These are phyloP conservation scores for Globisporangium parvum DNA, from an alignment of 352 stramenopile species.

Conservation along the genomic window DNA sequence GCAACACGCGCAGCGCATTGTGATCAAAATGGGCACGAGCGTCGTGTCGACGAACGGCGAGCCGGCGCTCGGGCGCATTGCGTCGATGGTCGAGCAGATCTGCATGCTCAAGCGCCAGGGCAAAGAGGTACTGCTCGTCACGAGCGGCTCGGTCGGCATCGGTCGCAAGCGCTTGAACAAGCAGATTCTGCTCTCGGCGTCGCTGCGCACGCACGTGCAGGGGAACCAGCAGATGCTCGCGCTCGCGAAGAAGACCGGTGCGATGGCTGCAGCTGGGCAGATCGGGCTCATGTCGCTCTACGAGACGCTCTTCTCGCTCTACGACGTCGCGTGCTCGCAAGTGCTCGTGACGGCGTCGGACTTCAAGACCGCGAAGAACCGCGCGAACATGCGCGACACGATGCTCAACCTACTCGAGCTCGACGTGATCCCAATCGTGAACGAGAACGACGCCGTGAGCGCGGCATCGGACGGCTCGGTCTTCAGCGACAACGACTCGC, in stretches of 20 bases:
- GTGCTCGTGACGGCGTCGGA: constrained; percentile 75
- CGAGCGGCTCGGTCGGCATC: constrained; percentile 91
- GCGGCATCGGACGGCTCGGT: constrained; percentile 66
- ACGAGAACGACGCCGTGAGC: constrained; percentile 98
- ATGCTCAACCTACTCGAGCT: constrained; percentile 90
- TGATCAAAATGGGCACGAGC: constrained; percentile 95
- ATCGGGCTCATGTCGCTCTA: constrained; percentile 98
- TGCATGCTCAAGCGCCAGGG: constrained; percentile 89
- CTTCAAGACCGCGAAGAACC: constrained; percentile 82
- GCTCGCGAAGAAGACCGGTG: constrained; percentile 85
- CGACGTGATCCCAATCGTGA: constrained; percentile 98
- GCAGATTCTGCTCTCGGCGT: constrained; percentile 86
- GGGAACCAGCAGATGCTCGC: constrained; percentile 87
- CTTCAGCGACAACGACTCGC: constrained; percentile 97
- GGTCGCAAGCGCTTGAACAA: constrained; percentile 92
- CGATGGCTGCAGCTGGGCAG: constrained; percentile 91
- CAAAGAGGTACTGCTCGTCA: constrained; percentile 88
- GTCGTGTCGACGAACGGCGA: constrained; percentile 93
- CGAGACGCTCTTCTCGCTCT: constrained; percentile 93
- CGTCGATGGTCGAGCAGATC: constrained; percentile 92
- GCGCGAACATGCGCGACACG: constrained; percentile 84
- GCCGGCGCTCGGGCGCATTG: constrained; percentile 87
- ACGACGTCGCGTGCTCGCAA: constrained; percentile 93
- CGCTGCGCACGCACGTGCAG: constrained; percentile 82
- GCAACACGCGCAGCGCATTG: constrained; percentile 82